Evolutionary conservation across 2,329 filamentous ascomycete species (phyloP), one percentile per base, ranked within the genome.

Genomic region (Ascochyta lentis): DNA sequence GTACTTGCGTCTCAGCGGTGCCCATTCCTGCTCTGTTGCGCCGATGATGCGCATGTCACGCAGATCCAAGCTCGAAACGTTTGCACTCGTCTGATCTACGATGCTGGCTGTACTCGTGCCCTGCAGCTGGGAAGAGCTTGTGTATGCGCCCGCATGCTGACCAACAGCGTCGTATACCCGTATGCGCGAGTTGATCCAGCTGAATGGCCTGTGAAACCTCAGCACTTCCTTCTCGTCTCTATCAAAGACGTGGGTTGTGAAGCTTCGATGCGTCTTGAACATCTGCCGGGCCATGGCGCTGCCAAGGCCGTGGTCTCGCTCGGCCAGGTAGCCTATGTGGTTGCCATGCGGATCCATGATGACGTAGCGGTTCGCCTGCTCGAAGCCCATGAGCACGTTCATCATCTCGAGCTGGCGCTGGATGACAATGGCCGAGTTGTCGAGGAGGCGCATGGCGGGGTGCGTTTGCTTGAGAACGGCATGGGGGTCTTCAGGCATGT

Each of bases 191-290:
- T 83, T 87, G 64, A 88, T 86, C 80, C 81, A 88, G 26, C 84
- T 82, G 64, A 88, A 88, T 0, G 86, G 86, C 15, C 86, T 77
- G 62, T 88, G 82, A 60, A 89, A 87, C 71, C 72, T 73, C 47
- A 88, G 70, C 7, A 89, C 81, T 69, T 89, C 86, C 61, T 80
- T 81, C 64, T 85, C 82, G 37, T 85, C 74, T 48, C 76, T 77
- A 64, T 88, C 86, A 70, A 89, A 88, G 2, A 89, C 84, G 71
- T 88, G 84, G 5, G 85, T 85, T 13, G 85, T 86, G 59, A 89
- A 88, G 56, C 83, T 83, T 38, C 86, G 77, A 68, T 88, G 86
- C 3, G 86, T 88, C 58, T 78, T 80, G 61, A 86, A 83, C 78
- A 83, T 82, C 67, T 88, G 86, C 50, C 86, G 78, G 15, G 80